Base-by-base conservation (phyloP, 2,329 filamentous ascomycete species). In the Arthrobotrys megalospora region DNA sequence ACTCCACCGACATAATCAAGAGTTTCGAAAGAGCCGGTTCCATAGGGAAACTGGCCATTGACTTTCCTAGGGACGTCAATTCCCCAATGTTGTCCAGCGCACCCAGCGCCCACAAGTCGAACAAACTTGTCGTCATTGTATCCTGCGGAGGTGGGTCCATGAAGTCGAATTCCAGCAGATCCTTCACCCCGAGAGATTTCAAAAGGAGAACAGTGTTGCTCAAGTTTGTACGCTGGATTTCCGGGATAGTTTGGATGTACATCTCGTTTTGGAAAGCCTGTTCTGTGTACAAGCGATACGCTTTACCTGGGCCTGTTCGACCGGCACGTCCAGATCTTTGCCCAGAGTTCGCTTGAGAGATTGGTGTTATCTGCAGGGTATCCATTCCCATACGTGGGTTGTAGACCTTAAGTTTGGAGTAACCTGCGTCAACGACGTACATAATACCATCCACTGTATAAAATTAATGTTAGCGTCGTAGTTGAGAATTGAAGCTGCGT, bases 321-420 rank as follows among this genome's bases (percentile, higher is more conserved):
- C 96, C 96, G 52, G 96, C 96, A 83, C 96, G 92, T 75, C 96
- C 96, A 47, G 96, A 95, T 82, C 96, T 90, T 83, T 99, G 96
- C 3, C 92, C 94, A 3, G 94, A 92, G 84, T 99, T 99, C 81
- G 96, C 96, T 84, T 99, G 96, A 1, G 94, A 97, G 66, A 99
- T 96, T 0, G 96, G 96, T 0, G 96, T 99, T 81, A 99, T 97
- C 83, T 98, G 96, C 12, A 99, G 89, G 0, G 95, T 97, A 83
- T 99, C 96, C 96, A 99, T 99, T 72, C 96, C 96, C 93, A 99
- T 98, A 66, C 94, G 92, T 5, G 96, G 94, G 82, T 99, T 99
- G 85, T 98, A 99, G 3, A 99, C 96, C 84, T 99, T 99, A 83
- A 98, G 89, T 84, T 99, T 99, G 1, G 94, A 97, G 84, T 95